Percentiles rank a stretch among this genome's conserved stretches.
Evolutionary conservation across 805 yeast genomes (phyloP).

Genomic region (Alloascoidea hylecoeti): DNA sequence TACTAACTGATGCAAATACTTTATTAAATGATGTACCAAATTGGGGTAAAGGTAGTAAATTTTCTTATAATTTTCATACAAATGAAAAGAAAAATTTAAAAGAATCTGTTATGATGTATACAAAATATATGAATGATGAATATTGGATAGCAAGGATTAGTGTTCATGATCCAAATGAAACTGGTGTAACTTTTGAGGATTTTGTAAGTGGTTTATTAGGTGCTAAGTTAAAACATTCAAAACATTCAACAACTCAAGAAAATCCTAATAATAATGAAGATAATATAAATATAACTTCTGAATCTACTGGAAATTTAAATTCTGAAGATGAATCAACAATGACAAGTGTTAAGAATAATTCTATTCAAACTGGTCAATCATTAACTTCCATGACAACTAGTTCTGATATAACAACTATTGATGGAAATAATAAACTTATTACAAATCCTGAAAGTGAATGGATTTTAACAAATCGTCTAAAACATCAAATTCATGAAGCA

Average conservation of each 20-base stretch:
- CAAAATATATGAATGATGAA: background rate
- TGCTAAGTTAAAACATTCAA: no score
- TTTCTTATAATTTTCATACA: background rate
- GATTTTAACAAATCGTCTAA: background rate
- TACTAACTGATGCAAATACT: background rate
- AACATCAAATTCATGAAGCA: conserved; percentile 1
- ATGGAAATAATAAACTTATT: no score
- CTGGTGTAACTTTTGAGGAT: background rate
- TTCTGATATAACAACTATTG: no score
- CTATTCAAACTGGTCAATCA: background rate
- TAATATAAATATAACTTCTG: background rate
- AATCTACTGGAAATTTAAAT: background rate
- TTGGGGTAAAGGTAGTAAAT: background rate
- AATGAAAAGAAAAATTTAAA: background rate
- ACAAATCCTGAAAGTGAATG: background rate
- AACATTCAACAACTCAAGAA: no score
- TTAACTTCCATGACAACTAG: no score
- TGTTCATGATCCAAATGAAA: background rate
- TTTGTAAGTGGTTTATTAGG: background rate
- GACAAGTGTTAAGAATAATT: background rate
- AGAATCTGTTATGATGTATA: background rate
- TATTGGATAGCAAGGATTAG: background rate
- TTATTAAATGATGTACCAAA: background rate
- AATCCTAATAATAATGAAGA: background rate
- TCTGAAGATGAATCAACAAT: background rate